Base-by-base conservation (phyloP, 1,284 basidiomycete species). In the Apiotrichum brassicae region DNA sequence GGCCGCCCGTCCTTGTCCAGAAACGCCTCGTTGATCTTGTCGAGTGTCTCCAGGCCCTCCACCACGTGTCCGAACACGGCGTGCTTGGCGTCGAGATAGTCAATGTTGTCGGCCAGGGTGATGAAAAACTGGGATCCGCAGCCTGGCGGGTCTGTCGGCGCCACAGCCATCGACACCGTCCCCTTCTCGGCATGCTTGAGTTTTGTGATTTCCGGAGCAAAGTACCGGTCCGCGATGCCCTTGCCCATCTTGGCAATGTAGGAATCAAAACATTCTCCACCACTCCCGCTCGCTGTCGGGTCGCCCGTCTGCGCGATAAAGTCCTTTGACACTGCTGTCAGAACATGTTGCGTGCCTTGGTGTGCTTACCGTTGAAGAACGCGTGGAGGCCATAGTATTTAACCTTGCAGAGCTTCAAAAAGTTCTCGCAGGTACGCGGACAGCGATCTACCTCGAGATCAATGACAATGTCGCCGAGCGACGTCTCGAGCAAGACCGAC, bases 121-220 rank as follows among this genome's bases (percentile, higher is more conserved):
- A 98, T 81, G 75, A 97, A 97, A 77, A 97, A 98, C 67, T 97
- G 94, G 62, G 86, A 88, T 4, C 89, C 94, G 59, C 89, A 92
- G 6, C 91, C 89, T 7, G 88, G 84, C 48, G 79, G 76, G n/a
- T 71, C 71, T 19, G 81, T 76, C 7, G 85, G 69, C 16, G 91
- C 86, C 13, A 95, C 83, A 6, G 92, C 92, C 92, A 95, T 97
- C 0, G 89, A 93, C 4, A 98, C 86, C 0, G 91, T 97, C 8
- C 94, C 94, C 61, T 82, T 84, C n/a, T 77, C 71, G 0, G 78
- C 78, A 68, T 98, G 94, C 72, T 95, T 95, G 53, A 95, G 77
- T 53, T 79, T 82, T 9, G 65, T 66, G 2, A 82, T 76, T 58
- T 90, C 78, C 67, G 95, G 91, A 0, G 90, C 86, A 67, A 97